Conservation (phyloP, 2,329 filamentous ascomycete species). For the Fonsecaea multimorphosa region DNA sequence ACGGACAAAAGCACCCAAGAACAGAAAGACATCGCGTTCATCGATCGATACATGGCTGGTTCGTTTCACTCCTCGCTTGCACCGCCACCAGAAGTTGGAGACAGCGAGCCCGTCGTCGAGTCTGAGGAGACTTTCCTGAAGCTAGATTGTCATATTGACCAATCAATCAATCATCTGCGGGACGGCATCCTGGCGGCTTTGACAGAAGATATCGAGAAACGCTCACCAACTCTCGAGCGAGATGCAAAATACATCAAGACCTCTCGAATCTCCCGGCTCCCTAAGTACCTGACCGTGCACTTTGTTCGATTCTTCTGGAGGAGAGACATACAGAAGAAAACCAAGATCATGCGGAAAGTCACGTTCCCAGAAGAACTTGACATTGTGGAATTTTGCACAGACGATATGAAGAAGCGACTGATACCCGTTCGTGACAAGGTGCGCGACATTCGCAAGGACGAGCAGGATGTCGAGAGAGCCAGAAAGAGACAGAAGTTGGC, state of each 20-base stretch:
- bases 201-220: constrained; percentile 89
- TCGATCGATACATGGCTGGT: constrained; percentile 90
- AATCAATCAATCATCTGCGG: constrained; percentile 82
- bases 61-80: constrained; percentile 77
- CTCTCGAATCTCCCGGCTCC: constrained; percentile 85
- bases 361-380: constrained; percentile 94
- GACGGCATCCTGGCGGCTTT: constrained; percentile 85
- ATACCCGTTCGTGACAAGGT: constrained; percentile 96
- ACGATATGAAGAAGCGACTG: constrained; percentile 80
- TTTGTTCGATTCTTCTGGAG: constrained; percentile 99
- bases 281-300: constrained; percentile 95
- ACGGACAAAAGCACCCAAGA: constrained; percentile 47
- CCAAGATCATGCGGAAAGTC: constrained; percentile 99
- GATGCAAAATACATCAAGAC: constrained; percentile 87
- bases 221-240: constrained; percentile 75
- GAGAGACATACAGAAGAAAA: constrained; percentile 92
- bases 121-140: constrained; percentile 82
- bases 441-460: constrained; percentile 91
- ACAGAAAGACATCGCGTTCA: constrained; percentile 69
- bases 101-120: constrained; percentile 71
- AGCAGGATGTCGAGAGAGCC: constrained; percentile 87
- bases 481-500: constrained; percentile 87
- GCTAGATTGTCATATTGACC: constrained; percentile 93
- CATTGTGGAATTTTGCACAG: constrained; percentile 91
- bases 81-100: constrained; percentile 76